phyloP scores from a whole-genome alignment of 1,284 basidiomycete species.

The Golubevia sp. region DNA sequence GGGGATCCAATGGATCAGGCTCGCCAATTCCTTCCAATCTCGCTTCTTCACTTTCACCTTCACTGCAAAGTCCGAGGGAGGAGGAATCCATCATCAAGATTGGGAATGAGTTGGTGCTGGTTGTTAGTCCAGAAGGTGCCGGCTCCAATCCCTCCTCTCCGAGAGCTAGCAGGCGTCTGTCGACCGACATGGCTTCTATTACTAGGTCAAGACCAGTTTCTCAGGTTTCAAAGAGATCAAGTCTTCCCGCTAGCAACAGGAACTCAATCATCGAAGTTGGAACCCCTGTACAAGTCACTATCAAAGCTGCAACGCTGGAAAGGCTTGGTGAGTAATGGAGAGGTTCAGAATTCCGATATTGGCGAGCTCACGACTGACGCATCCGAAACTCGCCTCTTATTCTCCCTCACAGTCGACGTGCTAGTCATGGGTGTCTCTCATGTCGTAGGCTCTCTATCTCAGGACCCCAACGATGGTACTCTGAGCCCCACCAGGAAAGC shows the following conservation, averaged over 20 bases:
- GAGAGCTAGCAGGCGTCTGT: slow-evolving; percentile 43
- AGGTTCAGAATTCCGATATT: no score
- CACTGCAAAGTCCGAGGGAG: neutral
- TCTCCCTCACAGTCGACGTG: slow-evolving; percentile 31
- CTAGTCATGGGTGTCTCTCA: slow-evolving; percentile 54
- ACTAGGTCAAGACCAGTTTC: slow-evolving; percentile 31
- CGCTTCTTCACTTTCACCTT: neutral
- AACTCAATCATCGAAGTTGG: slow-evolving; percentile 40
- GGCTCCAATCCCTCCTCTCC: slow-evolving; percentile 31
- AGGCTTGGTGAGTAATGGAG: slow-evolving; percentile 33
- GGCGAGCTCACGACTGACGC: no score
- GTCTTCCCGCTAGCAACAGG: slow-evolving; percentile 46
- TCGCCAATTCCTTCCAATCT: neutral
- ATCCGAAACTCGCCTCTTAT: neutral
- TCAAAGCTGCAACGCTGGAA: slow-evolving; percentile 43
- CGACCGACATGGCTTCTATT: slow-evolving; percentile 34
- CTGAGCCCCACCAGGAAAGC: slow-evolving; percentile 18
- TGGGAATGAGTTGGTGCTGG: slow-evolving; percentile 38
- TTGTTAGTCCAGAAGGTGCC: slow-evolving; percentile 21
- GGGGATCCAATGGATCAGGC: slow-evolving; percentile 3
- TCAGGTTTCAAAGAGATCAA: slow-evolving; percentile 45
- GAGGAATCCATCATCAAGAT: slow-evolving; percentile 18
- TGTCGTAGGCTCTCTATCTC: slow-evolving; percentile 18
- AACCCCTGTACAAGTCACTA: slow-evolving; percentile 29
- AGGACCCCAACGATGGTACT: slow-evolving; percentile 19